phyloP scores from a whole-genome alignment of 345 rosid species.

The Erysimum cheiranthoides region DNA sequence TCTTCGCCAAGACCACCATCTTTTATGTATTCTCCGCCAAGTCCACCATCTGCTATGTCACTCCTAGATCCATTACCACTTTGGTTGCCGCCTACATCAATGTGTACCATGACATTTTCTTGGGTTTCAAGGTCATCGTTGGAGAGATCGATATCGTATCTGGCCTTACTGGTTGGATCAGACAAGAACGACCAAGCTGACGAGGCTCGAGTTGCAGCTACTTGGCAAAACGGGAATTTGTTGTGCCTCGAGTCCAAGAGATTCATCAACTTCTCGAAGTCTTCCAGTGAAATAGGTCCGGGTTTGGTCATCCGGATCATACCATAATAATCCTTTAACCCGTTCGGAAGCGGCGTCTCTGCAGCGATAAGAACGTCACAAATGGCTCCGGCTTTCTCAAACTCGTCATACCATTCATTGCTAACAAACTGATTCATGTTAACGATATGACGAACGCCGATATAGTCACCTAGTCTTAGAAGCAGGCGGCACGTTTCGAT shows the following conservation, averaged over 20 bases:
- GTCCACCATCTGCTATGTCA: too few species aligned
- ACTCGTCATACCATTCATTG: neutral
- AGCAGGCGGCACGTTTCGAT: too few species aligned
- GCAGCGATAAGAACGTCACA: slow-evolving; percentile 50
- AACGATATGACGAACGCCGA: too few species aligned
- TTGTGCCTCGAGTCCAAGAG: slow-evolving; percentile 12
- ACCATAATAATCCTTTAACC: slow-evolving; percentile 46
- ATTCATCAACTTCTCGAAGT: slow-evolving; percentile 41
- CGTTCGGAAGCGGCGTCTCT: slow-evolving; percentile 31
- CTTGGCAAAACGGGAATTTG: slow-evolving; percentile 38
- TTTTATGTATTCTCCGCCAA: too few species aligned
- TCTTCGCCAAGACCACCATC: too few species aligned
- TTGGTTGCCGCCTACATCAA: too few species aligned
- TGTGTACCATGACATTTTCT: too few species aligned
- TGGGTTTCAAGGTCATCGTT: too few species aligned
- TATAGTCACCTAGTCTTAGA: too few species aligned
- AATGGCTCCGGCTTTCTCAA: slow-evolving; percentile 51
- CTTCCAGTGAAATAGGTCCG: slow-evolving; percentile 27
- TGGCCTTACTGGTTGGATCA: too few species aligned
- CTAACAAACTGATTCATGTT: neutral
- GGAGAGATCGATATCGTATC: too few species aligned
- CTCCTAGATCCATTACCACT: too few species aligned
- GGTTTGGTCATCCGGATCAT: slow-evolving; percentile 46
- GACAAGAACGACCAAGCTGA: slow-evolving; percentile 45
- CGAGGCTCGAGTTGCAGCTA: slow-evolving; percentile 47